These are phyloP conservation scores for Kluyveromyces nonfermentans DNA, from an alignment of 805 yeast genomes.

Conservation along the genomic window DNA sequence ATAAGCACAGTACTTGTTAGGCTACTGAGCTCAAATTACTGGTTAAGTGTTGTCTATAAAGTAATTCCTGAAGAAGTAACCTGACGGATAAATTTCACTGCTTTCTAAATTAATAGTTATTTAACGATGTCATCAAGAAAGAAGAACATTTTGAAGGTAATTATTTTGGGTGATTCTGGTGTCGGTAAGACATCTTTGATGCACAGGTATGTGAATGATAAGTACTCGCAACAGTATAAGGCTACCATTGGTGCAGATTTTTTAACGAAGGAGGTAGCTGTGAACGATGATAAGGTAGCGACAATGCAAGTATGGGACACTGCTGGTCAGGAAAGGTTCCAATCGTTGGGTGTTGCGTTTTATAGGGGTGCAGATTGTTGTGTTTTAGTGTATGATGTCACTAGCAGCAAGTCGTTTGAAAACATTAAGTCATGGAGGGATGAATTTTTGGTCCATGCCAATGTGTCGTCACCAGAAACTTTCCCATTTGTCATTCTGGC, in stretches of 20 bases:
- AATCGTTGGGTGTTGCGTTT: conserved; percentile 92
- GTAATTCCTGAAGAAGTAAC: too few species aligned
- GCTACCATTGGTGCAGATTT: conserved; percentile 98
- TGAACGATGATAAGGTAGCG: conserved; percentile 57
- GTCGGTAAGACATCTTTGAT: conserved; percentile 95
- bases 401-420: conserved; percentile 88
- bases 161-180: conserved; percentile 93
- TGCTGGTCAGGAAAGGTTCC: conserved; percentile 97
- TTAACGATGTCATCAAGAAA: conserved; percentile 38
- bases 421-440: conserved; percentile 88
- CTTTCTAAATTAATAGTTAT: background rate
- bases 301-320: conserved; percentile 90
- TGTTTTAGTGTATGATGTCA: conserved; percentile 90
- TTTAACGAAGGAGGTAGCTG: conserved; percentile 76
- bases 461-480: conserved; percentile 85
- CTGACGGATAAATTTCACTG: background rate
- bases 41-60: too few species aligned
- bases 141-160: conserved; percentile 74
- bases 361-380: conserved; percentile 98
- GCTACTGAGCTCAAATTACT: background rate
- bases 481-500: conserved; percentile 95
- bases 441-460: conserved; percentile 88
- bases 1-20: background rate
- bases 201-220: conserved; percentile 95
- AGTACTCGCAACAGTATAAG: conserved; percentile 90